Conservation (phyloP, 768 basidiomycete genomes). For the Leccinum subtestaceum region DNA sequence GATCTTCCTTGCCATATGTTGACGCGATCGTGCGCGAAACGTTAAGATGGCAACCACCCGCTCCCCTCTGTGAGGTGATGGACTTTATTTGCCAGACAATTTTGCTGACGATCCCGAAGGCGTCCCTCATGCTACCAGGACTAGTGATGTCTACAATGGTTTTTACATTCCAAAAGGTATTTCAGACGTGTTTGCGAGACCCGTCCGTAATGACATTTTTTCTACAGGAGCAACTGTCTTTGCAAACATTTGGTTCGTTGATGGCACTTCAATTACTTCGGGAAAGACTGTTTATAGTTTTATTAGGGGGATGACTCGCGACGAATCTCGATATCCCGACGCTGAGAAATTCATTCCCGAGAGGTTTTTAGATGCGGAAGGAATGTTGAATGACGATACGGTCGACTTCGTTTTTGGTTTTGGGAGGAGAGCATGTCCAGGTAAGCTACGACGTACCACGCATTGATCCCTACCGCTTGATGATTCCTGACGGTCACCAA, state of each 20-base stretch:
- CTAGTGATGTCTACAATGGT: slow-evolving; percentile 41
- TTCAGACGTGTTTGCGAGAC: neutral
- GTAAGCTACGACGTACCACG: neutral
- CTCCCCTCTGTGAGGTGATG: slow-evolving; percentile 3
- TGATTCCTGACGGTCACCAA: neutral
- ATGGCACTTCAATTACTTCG: neutral
- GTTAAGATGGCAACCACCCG: slow-evolving; percentile 10
- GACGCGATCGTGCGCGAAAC: slow-evolving; percentile 13
- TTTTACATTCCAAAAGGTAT: slow-evolving; percentile 52
- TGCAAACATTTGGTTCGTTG: slow-evolving; percentile 14
- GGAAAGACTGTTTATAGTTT: neutral
- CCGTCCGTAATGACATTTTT: neutral
- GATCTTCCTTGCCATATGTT: slow-evolving; percentile 8
- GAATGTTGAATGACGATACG: slow-evolving; percentile 11
- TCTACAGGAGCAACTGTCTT: slow-evolving; percentile 12
- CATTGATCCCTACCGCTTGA: neutral
- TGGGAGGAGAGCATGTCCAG: neutral
- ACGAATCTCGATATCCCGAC: slow-evolving; percentile 19
- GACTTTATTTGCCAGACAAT: neutral
- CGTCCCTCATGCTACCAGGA: slow-evolving; percentile 24
- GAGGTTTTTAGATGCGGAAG: slow-evolving; percentile 9
- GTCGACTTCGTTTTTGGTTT: neutral
- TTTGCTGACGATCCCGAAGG: slow-evolving; percentile 2
- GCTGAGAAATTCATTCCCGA: slow-evolving; percentile 16
- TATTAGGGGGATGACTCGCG: slow-evolving; percentile 19